Base-by-base conservation (phyloP, 2,329 filamentous ascomycete species). In the Fusarium vanettenii region DNA sequence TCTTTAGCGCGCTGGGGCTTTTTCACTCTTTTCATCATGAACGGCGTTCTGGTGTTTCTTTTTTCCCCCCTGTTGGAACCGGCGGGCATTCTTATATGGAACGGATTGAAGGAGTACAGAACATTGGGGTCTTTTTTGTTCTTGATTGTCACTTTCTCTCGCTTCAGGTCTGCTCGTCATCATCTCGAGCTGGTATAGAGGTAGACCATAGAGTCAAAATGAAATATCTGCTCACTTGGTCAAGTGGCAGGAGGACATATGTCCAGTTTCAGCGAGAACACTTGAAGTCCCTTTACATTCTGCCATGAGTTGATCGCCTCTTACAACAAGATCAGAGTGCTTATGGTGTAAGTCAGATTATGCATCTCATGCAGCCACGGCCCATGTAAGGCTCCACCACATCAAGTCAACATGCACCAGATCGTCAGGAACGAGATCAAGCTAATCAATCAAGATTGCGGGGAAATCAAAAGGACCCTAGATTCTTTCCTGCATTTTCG, bases 1-100 rank as follows among this genome's bases (percentile, higher is more conserved):
- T 63, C 27, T 69, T 65, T 77, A 73, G 74, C 74, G 72, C 71
- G 74, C 59, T 66, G 72, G 70, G 50, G 61, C 64, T 71, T 72
- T 74, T 75, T 76, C 59, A 66, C 48, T 52, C 66, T 69, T 70
- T 63, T 78, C 71, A 73, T 77, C 67, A 80, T 77, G 78, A 79
- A 75, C 27, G 79, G 79, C 79, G 79, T 80, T 72, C 60, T 50
- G 79, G 79, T 75, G 79, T 80, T 75, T 67, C 64, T 41, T 33
- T 59, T 67, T 57, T 67, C 56, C 45, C 68, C 52, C 67, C 55
- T 66, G 45, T 70, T 66, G 45, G 56, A 48, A 60, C n/a, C 31
- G 64, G 59, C 35, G 67, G 45, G 67, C 66, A 74, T 73, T 71
- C 70, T 72, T 66, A 65, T 64, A 59, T 70, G 67, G 67, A 59